phyloP scores from a whole-genome alignment of 2,329 filamentous ascomycete genomes.

The Diplodia sapinea region DNA sequence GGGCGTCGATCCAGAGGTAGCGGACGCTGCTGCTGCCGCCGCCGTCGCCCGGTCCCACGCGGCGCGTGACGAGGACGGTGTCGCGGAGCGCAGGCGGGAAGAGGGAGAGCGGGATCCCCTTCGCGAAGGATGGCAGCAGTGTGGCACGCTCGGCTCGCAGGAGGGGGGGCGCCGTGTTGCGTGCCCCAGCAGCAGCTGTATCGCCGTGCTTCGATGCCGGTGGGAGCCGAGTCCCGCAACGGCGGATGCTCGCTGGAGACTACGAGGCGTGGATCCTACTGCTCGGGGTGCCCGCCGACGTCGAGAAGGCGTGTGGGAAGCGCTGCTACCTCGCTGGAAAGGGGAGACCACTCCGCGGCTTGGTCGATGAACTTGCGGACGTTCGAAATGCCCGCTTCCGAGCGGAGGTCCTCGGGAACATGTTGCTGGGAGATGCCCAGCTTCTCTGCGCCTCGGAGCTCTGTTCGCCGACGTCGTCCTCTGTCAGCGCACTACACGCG shows the following conservation, averaged over 20 bases:
- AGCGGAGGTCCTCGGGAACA: not conserved
- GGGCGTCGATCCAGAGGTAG: slow-evolving; percentile 34
- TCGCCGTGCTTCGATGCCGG: not conserved
- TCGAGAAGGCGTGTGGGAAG: not conserved
- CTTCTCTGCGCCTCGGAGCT: not conserved
- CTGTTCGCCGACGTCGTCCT: not conserved
- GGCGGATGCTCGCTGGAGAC: not conserved
- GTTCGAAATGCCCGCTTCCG: not conserved
- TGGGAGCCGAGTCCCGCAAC: not conserved
- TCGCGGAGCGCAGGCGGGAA: slow-evolving; percentile 22
- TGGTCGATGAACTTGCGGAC: not conserved
- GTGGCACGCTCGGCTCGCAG: not conserved
- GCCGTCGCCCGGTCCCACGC: not conserved
- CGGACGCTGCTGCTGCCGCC: not conserved
- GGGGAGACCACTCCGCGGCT: not conserved
- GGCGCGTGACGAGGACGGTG: slow-evolving; percentile 15
- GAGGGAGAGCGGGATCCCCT: not conserved
- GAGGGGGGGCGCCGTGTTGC: not conserved
- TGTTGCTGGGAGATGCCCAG: not conserved
- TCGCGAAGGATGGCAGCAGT: not conserved
- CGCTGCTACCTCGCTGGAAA: not conserved
- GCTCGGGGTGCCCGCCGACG: not conserved
- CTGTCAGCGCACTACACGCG: not conserved
- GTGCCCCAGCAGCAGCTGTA: slow-evolving; percentile 23
- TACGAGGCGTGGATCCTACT: not conserved